These are phyloP conservation scores for Cadophora sp. DNA, from an alignment of 2,329 filamentous ascomycete genomes.

Conservation along the genomic window DNA sequence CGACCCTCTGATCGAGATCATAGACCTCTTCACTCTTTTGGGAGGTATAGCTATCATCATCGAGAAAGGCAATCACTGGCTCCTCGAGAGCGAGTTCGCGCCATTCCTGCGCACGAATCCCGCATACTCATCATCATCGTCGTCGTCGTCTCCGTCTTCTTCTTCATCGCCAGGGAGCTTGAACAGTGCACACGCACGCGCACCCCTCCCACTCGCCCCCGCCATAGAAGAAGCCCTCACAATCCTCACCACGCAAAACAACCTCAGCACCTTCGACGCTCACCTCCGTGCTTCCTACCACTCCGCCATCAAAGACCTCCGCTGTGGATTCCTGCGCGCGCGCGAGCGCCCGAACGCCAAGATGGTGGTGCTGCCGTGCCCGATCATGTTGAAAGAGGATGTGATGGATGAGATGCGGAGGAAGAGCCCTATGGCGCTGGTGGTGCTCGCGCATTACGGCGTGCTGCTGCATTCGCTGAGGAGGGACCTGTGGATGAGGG, in stretches of 20 bases:
- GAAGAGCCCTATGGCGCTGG: neutral
- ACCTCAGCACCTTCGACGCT: neutral
- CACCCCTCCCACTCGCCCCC: no score
- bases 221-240: neutral
- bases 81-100: neutral
- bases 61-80: neutral
- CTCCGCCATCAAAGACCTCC: neutral
- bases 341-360: neutral
- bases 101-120: neutral
- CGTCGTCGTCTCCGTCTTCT: no score
- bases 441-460: neutral
- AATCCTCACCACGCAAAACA: neutral
- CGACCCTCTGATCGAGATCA: neutral
- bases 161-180: no score
- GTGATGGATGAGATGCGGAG: neutral
- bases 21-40: neutral
- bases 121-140: neutral
- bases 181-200: no score
- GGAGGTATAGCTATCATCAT: neutral
- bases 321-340: neutral
- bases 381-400: neutral
- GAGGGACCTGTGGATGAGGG: slow-evolving; percentile 2
- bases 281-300: neutral
- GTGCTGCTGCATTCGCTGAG: neutral
- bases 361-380: neutral